Evolutionary conservation across 345 rosid genomes (phyloP).

Genomic region (Acer saccharum): DNA sequence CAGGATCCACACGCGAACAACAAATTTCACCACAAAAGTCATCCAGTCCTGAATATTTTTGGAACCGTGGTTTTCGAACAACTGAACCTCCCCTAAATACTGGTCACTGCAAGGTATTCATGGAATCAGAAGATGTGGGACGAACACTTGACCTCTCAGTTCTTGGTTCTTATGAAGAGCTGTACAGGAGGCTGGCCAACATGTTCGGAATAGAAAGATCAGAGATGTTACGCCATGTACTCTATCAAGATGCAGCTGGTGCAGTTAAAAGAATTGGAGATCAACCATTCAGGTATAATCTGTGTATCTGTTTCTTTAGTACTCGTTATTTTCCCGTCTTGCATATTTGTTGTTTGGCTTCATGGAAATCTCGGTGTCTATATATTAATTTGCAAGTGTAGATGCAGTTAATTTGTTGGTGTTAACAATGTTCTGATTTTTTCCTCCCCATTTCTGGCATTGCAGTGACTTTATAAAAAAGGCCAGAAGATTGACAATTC

Average conservation of each 20-base stretch:
- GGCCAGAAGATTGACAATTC: constrained; percentile 73
- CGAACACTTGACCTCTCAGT: constrained; percentile 79
- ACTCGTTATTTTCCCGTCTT: background rate
- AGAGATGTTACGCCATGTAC: constrained; percentile 55
- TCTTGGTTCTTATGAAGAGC: constrained; percentile 78
- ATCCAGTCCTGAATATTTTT: constrained; percentile 40
- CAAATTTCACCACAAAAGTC: constrained; percentile 35
- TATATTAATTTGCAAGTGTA: too few relatives aligned
- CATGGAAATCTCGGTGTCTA: background rate
- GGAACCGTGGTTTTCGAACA: constrained; percentile 41
- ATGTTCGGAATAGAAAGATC: constrained; percentile 78
- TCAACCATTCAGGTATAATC: constrained; percentile 84
- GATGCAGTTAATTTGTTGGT: too few relatives aligned
- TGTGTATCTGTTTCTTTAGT: background rate
- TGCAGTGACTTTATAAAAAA: constrained; percentile 66
- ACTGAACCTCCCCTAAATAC: constrained; percentile 48
- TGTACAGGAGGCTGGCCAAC: constrained; percentile 60
- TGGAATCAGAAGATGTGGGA: constrained; percentile 91
- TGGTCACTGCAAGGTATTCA: constrained; percentile 89
- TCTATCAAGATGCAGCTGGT: constrained; percentile 70
- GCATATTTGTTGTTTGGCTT: background rate
- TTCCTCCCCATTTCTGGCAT: constrained; percentile 1
- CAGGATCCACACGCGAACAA: constrained; percentile 32
- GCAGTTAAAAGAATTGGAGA: constrained; percentile 62
- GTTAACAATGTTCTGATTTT: background rate